Evolutionary conservation across 371 early-diverging fungal species (phyloP), one percentile per base, ranked within the genome.

Genomic region (Mortierella sp.): DNA sequence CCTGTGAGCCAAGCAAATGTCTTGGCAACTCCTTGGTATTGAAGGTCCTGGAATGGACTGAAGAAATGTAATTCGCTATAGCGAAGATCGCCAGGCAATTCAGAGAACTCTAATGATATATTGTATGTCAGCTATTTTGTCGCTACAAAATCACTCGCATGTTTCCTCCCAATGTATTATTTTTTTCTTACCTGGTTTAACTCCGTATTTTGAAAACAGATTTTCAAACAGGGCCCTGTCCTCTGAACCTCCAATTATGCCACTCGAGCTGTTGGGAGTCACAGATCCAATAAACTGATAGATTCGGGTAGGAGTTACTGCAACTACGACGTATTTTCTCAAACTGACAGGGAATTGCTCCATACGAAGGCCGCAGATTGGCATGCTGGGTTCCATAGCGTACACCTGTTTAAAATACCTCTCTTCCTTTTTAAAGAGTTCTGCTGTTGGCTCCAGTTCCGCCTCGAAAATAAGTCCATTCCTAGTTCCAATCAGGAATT

Each of bases 381-480:
- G 92, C 83, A 91, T 88, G 29, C 86, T 87, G 66, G 86, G 82
- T 58, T 84, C 85, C n/a, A 93, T 78, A 17, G 88, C 85, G 45
- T 86, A 89, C 12, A 95, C 90, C 75, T 93, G 94, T 69, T 87
- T 86, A 49, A 92, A 86, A 31, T 92, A 92, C 62, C 89, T 87
- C 62, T 96, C 96, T 76, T 95, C 93, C 61, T 89, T 88, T 78
- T 92, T 91, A 83, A 94, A 94, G 34, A 90, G 91, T 22, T 94
- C 96, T 47, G 94, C 95, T 2, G 89, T 88, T 0, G 96, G 93
- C 64, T 92, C 92, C 37, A 97, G 83, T 66, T 93, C 94, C 3
- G 95, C 90, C 71, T 97, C 98, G 76, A 88, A 96, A 26, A 97
- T 90, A 59, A 88, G 84, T 17, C 98, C 98, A 34, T 93, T 92